Evolutionary conservation across 2,329 filamentous ascomycete species (phyloP), one percentile per base, ranked within the genome.

Genomic region (Trichoderma lentiforme): DNA sequence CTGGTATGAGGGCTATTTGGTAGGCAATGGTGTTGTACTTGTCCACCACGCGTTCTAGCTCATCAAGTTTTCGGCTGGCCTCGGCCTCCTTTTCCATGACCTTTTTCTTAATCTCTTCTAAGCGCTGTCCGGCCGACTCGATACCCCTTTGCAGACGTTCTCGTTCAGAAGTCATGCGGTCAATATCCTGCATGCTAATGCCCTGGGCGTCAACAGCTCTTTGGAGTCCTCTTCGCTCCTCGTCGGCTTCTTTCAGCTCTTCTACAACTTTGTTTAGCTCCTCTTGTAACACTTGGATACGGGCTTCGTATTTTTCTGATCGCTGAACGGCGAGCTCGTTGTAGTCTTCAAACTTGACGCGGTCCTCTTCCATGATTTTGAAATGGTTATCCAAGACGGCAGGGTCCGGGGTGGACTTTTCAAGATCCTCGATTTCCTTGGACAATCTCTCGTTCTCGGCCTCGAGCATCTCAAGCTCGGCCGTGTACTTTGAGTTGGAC

Each of bases 121-220:
- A 86, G 67, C 93, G 88, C 70, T 89, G 86, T 6, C 89, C 87
- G 0, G 93, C 92, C 2, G 91, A 88, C 76, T 97, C 94, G 58
- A 97, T 91, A 56, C 91, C 93, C 77, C 92, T 95, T 75, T 97
- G 93, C n/a, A 99, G 87, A 61, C 96, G 91, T 78, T 99, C 96
- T 68, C 95, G 91, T 81, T 99, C 96, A 43, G 93, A 91, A 76
- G 94, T 97, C 95, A 99, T 98, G 81, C 96, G 94, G 86, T 99
- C 96, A 79, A 99, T 98, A 87, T 99, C 96, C 83, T 96, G 93
- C 83, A 98, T 97, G 78, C 94, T 97, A 80, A 99, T 95, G 3
- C 96, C 96, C 79, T 97, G 94, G 76, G 92, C 91, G 81, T 98
- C 96, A 32, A 99, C 94, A 34, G 92, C 91, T 72, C 92, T 90